Evolutionary conservation across 768 basidiomycete genomes (phyloP), one percentile per base, ranked within the genome.

Genomic region (Termitomyces sp.): DNA sequence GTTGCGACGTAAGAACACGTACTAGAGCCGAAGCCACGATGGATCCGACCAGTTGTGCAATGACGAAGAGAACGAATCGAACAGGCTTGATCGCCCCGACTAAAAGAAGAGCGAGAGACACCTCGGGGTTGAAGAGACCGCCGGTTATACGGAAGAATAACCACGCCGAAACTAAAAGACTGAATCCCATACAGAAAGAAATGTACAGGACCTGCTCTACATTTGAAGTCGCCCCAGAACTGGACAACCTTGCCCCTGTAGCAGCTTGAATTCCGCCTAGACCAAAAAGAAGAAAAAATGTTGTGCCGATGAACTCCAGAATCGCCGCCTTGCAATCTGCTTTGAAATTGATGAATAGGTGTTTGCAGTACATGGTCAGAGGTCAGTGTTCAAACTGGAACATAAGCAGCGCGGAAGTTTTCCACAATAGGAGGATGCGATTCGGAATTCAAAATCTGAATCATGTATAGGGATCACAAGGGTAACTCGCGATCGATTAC

Each of bases 201-300:
- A 84, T 78, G 66, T 85, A 88, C 53, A 83, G 67, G 39, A 75
- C 67, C 20, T 74, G 76, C 51, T 76, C 74, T 56, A 80, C 62
- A 51, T 54, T 66, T 11, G 70, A 68, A 5, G 68, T 63, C 20
- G 50, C 57, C 12, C 54, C 47, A n/a, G 29, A 35, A 48, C 64
- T 65, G 47, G 63, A 52, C 27, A 61, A 51, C n/a, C 64, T 64
- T 56, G 74, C 76, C 9, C 68, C 65, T 5, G 75, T 68, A 1
- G 80, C 73, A 3, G 83, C 82, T 63, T 89, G 86, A 20, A 83
- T 79, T 2, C 84, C 83, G 2, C 86, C 85, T 3, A 85, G 73
- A 10, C 81, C 86, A 39, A 87, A 74, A n/a, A 84, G 73, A 25
- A 88, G 74, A 68, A 89, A 88, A 54, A 82, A 70, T 0, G 76